Conservation (phyloP, 2,329 filamentous ascomycete species). For the Volutella citrinella region DNA sequence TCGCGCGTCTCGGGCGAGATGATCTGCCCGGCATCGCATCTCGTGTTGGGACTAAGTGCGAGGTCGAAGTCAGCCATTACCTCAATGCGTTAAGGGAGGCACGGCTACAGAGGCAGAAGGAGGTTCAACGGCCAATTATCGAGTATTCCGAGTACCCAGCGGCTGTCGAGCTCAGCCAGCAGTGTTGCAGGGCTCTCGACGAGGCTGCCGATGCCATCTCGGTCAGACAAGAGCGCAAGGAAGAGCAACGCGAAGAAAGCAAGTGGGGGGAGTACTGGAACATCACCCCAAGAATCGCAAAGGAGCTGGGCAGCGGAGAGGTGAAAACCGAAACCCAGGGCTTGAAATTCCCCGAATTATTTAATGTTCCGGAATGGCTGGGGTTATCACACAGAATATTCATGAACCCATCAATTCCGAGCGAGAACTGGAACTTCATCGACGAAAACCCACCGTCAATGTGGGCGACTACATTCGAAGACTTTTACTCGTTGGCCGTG, state of each 20-base stretch:
- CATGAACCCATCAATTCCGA: constrained; percentile 65
- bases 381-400: constrained; percentile 64
- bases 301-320: constrained; percentile 23
- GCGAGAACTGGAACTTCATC: constrained; percentile 66
- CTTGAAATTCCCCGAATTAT: constrained; percentile 52
- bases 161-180: constrained; percentile 67
- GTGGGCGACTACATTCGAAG: constrained; percentile 70
- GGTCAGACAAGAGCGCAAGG: constrained; percentile 59
- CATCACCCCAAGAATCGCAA: constrained; percentile 45
- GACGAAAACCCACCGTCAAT: constrained; percentile 65
- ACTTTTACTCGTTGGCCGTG: constrained; percentile 67
- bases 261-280: constrained; percentile 67
- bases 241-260: constrained; percentile 56
- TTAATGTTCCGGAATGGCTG: constrained; percentile 60
- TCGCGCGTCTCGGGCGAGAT: constrained; percentile 62
- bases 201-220: constrained; percentile 64
- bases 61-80: constrained; percentile 71
- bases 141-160: constrained; percentile 61
- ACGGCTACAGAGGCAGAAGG: constrained; percentile 37
- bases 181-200: constrained; percentile 66
- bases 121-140: constrained; percentile 30
- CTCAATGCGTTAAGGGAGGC: constrained; percentile 58
- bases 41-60: constrained; percentile 67
- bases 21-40: constrained; percentile 60
- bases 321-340: constrained; percentile 19